Base-by-base conservation (phyloP, 345 rosid genomes). In the Fremontodendron californicum region DNA sequence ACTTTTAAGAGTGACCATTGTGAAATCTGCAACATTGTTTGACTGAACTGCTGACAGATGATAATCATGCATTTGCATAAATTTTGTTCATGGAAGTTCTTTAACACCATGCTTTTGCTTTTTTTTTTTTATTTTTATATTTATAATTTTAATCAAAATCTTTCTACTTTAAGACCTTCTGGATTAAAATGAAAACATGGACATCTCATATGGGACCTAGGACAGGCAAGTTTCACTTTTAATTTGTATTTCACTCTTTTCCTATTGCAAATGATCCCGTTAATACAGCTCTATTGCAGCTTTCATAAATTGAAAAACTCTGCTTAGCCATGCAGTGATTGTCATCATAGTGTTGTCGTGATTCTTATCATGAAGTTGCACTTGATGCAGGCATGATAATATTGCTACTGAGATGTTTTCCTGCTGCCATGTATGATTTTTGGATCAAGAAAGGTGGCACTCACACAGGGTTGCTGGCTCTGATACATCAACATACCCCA, bases 351-450 rank as follows among this genome's bases (percentile, higher is more conserved):
- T 37, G 31, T 37, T 52, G 51, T 37, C 5, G 13, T 67, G 77
- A 54, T 75, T 19, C 45, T 71, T 73, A 21, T 77, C 62, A 55
- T 74, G 43, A 7, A 79, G 69, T 21, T 9, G 27, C 73, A 66
- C 25, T 68, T 74, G 68, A 64, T 74, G 71, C 83, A 40, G 64
- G 81, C 62, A 45, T 60, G 80, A 78, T 66, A 37, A 25, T 74
- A 23, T 60, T 39, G 51, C 65, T 33, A 76, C 25, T 27, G 43
- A 54, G 62, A 54, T 54, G 33, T 37, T 49, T 15, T 27, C 23
- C 78, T 78, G 42, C 57, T 63, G 33, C 18, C 33, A 52, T 76
- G 54, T 9, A 35, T 51, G 18, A 11, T 37, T 61, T 52, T 63
- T 6, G 43, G 23, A 61, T 51, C 35, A 23, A 45, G 39, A 55